Conservation (phyloP, 2,329 filamentous ascomycete genomes). For the Sclerotinia glacialis region DNA sequence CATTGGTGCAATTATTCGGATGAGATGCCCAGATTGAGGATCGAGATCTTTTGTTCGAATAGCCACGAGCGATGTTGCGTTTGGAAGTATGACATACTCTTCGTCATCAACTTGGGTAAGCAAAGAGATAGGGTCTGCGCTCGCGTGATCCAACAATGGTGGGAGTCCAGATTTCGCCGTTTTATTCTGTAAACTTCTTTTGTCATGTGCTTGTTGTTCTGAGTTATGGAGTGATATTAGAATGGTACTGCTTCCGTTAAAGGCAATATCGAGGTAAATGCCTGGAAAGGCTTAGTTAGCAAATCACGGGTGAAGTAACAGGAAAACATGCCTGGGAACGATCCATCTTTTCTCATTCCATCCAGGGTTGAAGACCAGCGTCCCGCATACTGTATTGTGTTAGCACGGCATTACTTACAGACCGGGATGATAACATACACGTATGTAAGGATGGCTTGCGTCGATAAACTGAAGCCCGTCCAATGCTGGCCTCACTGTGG, state of each 20-base stretch:
- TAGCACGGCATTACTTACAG: background rate
- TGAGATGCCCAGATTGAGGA: constrained; percentile 24
- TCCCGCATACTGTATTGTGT: constrained; percentile 31
- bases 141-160: constrained; percentile 24
- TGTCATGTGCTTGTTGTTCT: background rate
- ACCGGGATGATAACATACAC: constrained; percentile 21
- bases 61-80: constrained; percentile 29
- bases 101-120: constrained; percentile 33
- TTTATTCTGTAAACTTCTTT: background rate
- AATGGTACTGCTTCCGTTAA: constrained; percentile 30
- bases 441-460: constrained; percentile 29
- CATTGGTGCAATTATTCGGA: constrained; percentile 36
- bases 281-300: constrained; percentile 23
- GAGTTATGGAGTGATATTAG: constrained; percentile 31
- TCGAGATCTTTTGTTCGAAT: constrained; percentile 28
- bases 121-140: constrained; percentile 32
- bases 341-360: constrained; percentile 30
- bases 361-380: constrained; percentile 31
- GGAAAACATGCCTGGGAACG: constrained; percentile 31
- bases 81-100: constrained; percentile 33
- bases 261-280: constrained; percentile 33
- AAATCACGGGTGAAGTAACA: background rate
- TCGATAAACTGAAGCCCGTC: constrained; percentile 31
- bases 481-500: constrained; percentile 8
- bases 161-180: constrained; percentile 17